Base-by-base conservation (phyloP, 345 rosid genomes). In the Kandelia obovata region DNA sequence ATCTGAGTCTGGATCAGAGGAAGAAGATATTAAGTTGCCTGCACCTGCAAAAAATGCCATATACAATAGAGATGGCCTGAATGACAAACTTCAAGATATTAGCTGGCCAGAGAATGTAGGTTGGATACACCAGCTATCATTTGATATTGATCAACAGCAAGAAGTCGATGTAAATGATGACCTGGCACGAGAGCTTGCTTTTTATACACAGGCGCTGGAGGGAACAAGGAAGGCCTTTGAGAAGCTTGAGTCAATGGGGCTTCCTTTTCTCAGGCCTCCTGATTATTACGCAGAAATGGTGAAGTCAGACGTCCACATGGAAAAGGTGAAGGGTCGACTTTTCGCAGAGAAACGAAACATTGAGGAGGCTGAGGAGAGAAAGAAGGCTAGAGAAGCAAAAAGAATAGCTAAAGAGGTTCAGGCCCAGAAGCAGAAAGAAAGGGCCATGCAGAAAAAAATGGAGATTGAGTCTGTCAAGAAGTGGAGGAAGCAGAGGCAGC, bases 401-500 rank as follows among this genome's bases (percentile, higher is more conserved):
- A 90, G 58, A 35, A 35, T 87, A 35, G 83, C 96, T 32, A 92
- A 90, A 72, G 96, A 88, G 77, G 80, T 90, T 30, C 97, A 92
- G 70, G 86, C 87, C 39, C 87, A 86, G 84, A 92, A 87, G 84
- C 83, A 66, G 81, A 95, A 87, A 70, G 93, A 87, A 72, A 80
- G 89, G 32, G 65, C 90, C 1, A 77, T 83, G 68, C 90, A 89
- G 83, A 91, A 87, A 68, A 89, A 87, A 68, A 80, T 74, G 10
- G 95, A 79, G 32, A 88, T 91, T 34, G 96, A 91, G 76, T 9
- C 86, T 32, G 95, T 91, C 43, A 88, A 88, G 86, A 86, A 87
- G 73, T 87, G 95, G 96, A 85, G 96, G 82, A 89, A 93, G 72
- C 96, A 85, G 79, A 88, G 96, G 82, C 89, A 94, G 79, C 89